Percentiles rank a stretch among this genome's conserved stretches.
These are phyloP conservation scores for Avena atlantica DNA, from an alignment of 176 grass and related monocot genomes.

Conservation along the genomic window DNA sequence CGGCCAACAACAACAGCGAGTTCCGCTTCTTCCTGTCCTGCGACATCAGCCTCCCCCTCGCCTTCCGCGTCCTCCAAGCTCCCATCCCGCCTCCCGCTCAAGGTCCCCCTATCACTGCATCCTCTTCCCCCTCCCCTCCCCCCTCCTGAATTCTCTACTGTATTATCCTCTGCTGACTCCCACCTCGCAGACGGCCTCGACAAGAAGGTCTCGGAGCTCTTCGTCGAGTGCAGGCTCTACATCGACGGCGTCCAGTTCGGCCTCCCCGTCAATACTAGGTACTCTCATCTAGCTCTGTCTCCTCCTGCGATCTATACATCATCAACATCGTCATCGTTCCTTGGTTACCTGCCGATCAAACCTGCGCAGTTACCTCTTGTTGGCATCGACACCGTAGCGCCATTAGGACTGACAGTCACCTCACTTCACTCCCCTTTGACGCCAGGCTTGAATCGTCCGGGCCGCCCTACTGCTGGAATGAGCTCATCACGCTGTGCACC, in stretches of 20 bases:
- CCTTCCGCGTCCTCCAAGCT: constrained; percentile 66
- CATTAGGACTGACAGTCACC: background rate
- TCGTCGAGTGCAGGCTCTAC: constrained; percentile 78
- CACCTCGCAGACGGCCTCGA: background rate
- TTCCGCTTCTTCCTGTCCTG: constrained; percentile 90
- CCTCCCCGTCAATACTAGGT: constrained; percentile 77
- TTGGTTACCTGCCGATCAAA: background rate
- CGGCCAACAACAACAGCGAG: constrained; percentile 25
- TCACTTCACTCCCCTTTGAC: background rate
- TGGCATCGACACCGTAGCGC: background rate
- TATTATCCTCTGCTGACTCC: background rate
- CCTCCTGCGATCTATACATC: background rate
- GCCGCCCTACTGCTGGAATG: constrained; percentile 74
- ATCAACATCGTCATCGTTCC: background rate
- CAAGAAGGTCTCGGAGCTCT: constrained; percentile 59
- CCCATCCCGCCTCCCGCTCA: background rate
- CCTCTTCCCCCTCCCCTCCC: background rate
- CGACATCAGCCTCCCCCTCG: constrained; percentile 86
- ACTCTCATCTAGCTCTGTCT: background rate
- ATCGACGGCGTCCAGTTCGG: constrained; percentile 80
- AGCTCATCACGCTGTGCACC: constrained; percentile 69
- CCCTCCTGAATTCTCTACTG: background rate
- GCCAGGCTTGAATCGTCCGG: constrained; percentile 74
- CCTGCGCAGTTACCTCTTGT: background rate
- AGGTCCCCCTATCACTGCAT: background rate